Evolutionary conservation across 2,329 filamentous ascomycete species (phyloP), one percentile per base, ranked within the genome.

Genomic region (Alternaria ventricosa): DNA sequence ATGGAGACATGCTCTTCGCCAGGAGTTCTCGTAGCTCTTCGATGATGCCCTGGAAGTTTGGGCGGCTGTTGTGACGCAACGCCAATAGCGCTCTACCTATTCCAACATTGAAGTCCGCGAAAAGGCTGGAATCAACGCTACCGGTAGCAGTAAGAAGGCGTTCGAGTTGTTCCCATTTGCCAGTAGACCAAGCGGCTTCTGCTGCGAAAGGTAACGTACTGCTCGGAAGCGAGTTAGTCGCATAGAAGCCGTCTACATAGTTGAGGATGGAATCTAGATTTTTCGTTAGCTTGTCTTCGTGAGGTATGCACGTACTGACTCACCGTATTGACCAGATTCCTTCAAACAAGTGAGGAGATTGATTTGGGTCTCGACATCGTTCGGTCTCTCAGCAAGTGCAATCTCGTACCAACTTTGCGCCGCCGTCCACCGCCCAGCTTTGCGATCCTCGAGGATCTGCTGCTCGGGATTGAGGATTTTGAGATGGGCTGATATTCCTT

Each of bases 321-420:
- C 83, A 94, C 92, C 92, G 80, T 97, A 91, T 77, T 98, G 96
- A 0, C 95, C 96, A n/a, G 94, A 97, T 77, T 97, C 94, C 75
- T 94, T 94, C 10, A 99, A 84, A 72, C 96, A 98, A 28, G 90
- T 92, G 57, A 99, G 84, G 36, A 99, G 85, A 71, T 96, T 92
- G 60, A 92, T 85, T 76, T 97, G 94, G 12, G 92, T 86, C 60
- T 96, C 91, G 18, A 87, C 78, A 75, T 97, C 90, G 57, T 90
- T 85, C 0, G 95, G 94, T 49, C 91, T 87, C 71, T 96, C 90
- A 3, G 92, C 90, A 33, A 98, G 85, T 67, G 94, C 90, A 68
- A 97, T 89, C 77, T 99, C 94, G 79, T 97, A 98, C 96, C 96
- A 99, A 67, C 93, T 97, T 81, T 98, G 96, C 23, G 94, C 96